Evolutionary conservation across 2,329 filamentous ascomycete species (phyloP).

Genomic region (Coniosporium tulheliwenetii): DNA sequence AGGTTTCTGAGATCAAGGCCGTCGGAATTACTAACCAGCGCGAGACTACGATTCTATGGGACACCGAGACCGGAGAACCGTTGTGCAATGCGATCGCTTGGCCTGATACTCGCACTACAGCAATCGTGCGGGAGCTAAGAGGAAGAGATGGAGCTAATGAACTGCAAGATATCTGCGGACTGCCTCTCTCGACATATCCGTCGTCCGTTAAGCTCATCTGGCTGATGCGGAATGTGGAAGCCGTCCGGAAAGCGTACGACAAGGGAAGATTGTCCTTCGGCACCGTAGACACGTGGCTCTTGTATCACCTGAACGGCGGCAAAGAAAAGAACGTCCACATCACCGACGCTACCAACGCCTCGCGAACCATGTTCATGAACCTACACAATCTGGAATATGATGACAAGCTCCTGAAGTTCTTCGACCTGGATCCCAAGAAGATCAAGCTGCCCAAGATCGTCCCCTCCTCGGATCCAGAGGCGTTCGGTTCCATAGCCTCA

Average conservation of each 20-base stretch:
- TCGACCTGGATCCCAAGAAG: conserved; percentile 54
- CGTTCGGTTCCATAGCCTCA: conserved; percentile 49
- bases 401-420: conserved; percentile 60
- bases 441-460: conserved; percentile 63
- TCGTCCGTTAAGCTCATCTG: conserved; percentile 71
- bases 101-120: conserved; percentile 68
- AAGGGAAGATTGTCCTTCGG: conserved; percentile 64
- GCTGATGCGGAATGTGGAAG: conserved; percentile 55
- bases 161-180: conserved; percentile 53
- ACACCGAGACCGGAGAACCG: conserved; percentile 60
- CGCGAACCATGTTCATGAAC: conserved; percentile 87
- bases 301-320: conserved; percentile 66
- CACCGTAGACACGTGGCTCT: conserved; percentile 73
- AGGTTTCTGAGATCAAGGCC: conserved; percentile 50
- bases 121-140: conserved; percentile 62
- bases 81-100: conserved; percentile 73
- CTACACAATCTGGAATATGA: conserved; percentile 69
- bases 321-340: conserved; percentile 52
- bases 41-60: conserved; percentile 79
- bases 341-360: conserved; percentile 78
- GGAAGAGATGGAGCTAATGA: conserved; percentile 48
- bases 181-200: conserved; percentile 75
- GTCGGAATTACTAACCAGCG: conserved; percentile 79
- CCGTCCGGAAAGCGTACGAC: conserved; percentile 58
- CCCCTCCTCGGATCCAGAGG: conserved; percentile 56